Conservation (phyloP, 768 basidiomycete genomes). For the Russula brevipes region DNA sequence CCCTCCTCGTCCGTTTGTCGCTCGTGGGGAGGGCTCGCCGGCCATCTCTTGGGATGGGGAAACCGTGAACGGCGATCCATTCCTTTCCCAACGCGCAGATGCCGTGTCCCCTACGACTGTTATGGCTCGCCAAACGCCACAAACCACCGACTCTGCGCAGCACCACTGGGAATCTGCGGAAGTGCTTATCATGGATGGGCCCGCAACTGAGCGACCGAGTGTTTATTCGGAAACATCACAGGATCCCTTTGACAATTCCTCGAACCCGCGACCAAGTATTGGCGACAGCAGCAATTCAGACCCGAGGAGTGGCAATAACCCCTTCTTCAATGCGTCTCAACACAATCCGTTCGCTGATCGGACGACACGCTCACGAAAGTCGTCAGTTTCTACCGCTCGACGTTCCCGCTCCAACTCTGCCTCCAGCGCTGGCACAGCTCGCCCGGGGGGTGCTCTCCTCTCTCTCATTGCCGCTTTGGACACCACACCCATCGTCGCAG, state of each 20-base stretch:
- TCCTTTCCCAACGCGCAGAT: constrained; percentile 14
- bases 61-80: constrained; percentile 13
- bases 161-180: constrained; percentile 27
- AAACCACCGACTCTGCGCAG: constrained; percentile 11
- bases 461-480: constrained; percentile 24
- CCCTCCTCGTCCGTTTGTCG: constrained; percentile 8
- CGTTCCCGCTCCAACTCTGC: constrained; percentile 16
- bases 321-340: constrained; percentile 23
- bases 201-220: not conserved
- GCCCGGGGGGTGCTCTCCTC: constrained; percentile 11
- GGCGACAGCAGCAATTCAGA: not conserved
- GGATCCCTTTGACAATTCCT: constrained; percentile 20
- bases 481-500: not conserved
- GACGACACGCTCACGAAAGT: constrained; percentile 14
- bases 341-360: constrained; percentile 24
- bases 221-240: not conserved
- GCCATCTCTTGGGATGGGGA: constrained; percentile 18
- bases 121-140: constrained; percentile 20
- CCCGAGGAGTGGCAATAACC: constrained; percentile 12
- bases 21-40: not conserved
- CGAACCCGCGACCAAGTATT: not conserved
- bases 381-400: constrained; percentile 16
- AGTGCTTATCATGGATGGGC: constrained; percentile 21
- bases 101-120: constrained; percentile 22
- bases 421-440: constrained; percentile 8